A percentile compares a stretch with the other conserved stretches of the same genome.
Conservation (phyloP, 176 grass and related monocot species). For the Rhynchospora tenuis region DNA sequence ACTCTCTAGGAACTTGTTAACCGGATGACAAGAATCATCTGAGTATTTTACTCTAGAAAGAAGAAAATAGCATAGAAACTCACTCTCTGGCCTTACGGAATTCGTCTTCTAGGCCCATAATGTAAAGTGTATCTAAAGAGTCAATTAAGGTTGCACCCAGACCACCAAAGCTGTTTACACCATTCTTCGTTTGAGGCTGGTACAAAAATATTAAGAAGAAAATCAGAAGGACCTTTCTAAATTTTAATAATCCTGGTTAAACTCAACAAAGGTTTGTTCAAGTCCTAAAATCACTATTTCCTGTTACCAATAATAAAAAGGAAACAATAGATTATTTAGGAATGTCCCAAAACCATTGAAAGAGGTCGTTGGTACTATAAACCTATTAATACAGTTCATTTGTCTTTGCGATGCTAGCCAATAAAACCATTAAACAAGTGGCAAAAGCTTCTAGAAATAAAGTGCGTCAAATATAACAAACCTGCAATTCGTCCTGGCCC, state of each 20-base stretch:
- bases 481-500: constrained; percentile 98
- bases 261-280: neutral
- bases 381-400: neutral
- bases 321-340: constrained; percentile 13
- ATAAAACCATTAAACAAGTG: neutral
- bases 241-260: constrained; percentile 6
- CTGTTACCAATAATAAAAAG: neutral
- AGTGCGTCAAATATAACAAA: constrained; percentile 27
- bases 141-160: constrained; percentile 94
- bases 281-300: neutral
- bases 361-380: neutral
- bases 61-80: constrained; percentile 32
- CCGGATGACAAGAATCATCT: neutral
- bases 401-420: neutral
- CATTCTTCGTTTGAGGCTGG: constrained; percentile 92
- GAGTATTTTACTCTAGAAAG: constrained; percentile 1
- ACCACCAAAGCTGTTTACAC: constrained; percentile 93
- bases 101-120: constrained; percentile 97
- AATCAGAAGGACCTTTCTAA: constrained; percentile 13
- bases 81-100: constrained; percentile 97
- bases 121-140: constrained; percentile 87
- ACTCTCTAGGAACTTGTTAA: neutral
- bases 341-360: neutral
- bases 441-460: neutral
- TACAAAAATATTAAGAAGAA: constrained; percentile 13